Evolutionary conservation across 345 rosid genomes (phyloP), one percentile per base, ranked within the genome.

Genomic region (Salix koriyanagi): DNA sequence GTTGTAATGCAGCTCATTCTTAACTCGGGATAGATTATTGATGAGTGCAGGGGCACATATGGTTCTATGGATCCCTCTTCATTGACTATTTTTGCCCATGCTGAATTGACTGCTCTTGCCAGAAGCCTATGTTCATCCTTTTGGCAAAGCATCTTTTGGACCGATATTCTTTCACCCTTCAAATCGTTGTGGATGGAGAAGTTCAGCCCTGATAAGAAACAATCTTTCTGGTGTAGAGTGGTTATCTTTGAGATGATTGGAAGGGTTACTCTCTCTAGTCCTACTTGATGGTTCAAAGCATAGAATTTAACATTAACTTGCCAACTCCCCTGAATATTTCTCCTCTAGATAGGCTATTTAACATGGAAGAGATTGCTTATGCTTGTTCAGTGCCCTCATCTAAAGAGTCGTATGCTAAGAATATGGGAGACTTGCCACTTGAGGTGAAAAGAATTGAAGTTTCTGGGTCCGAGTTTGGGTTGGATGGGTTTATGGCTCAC

Each of bases 201-300:
- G 89, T 82, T 90, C 97, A 34, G 90, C 86, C 54, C 79, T 91
- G 71, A 84, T 86, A 65, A 88, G 90, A 80, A 88, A 87, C 83
- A 91, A 95, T 74, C 90, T 91, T 36, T 88, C 93, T 67, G 93
- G 91, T 75, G 93, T 91, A 69, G 97, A 91, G 81, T 89, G 96
- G 96, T 71, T 90, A 62, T 79, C 91, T 77, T 81, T 91, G 83
- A 80, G 69, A 78, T 94, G 97, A 79, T 62, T 64, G 44, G 94
- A 94, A 60, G 92, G 90, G 18, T 88, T 82, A 1, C 76, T 76
- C 80, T 87, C 92, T 19, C 79, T 91, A 48, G 83, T 74, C 48
- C 72, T 91, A 71, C 69, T 85, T 30, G 92, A 89, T 72, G 87
- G 84, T 69, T 87, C 92, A 28, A 44, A 85, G 71, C 70, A 69